Base-by-base conservation (phyloP, 768 basidiomycete species). In the Xerocomus potaroensis region DNA sequence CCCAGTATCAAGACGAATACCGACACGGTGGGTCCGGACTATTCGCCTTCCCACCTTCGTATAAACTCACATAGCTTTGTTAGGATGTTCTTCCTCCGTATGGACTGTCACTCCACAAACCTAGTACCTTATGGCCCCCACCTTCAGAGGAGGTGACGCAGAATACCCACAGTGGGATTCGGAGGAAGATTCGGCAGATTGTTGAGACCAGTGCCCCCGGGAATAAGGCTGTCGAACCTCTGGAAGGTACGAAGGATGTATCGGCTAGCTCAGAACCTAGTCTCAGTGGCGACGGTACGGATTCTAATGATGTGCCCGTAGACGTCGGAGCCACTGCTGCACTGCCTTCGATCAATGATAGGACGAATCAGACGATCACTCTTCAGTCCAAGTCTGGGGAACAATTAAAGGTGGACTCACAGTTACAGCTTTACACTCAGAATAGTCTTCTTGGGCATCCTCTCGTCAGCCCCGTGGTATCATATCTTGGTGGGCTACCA, bases 401-500 rank as follows among this genome's bases (percentile, higher is more conserved):
- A 60, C 55, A 50, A 5, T 53, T 86, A 32, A 71, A 66, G 44
- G 72, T 87, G 46, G 67, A 75, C 36, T 69, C 80, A 33, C 93
- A 94, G 66, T 71, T 97, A 8, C 95, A 98, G 47, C 69, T 96
- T 41, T 96, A 96, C 57, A 74, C 87, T 14, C 83, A 80, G 45
- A 97, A 96, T 60, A 83, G 74, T 46, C 68, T 90, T 51, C 57
- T 95, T 2, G 69, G 58, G 3, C 90, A 94, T 60, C 93, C 93
- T 2, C 75, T 92, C 39, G 79, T 98, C 32, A 93, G 89, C 53
- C 85, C 92, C 0, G 81, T 77, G 8, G 62, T 87, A 52, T 79
- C 80, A 0, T 93, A 91, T 65, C 75, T 99, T 10, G 96, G 95
- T 5, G 94, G 94, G 2, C 66, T 99, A 0, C 91, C 91, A 2